Evolutionary conservation across 225 moss, liverwort and hornwort species (phyloP).

Genomic region (Lunularia cruciata): DNA sequence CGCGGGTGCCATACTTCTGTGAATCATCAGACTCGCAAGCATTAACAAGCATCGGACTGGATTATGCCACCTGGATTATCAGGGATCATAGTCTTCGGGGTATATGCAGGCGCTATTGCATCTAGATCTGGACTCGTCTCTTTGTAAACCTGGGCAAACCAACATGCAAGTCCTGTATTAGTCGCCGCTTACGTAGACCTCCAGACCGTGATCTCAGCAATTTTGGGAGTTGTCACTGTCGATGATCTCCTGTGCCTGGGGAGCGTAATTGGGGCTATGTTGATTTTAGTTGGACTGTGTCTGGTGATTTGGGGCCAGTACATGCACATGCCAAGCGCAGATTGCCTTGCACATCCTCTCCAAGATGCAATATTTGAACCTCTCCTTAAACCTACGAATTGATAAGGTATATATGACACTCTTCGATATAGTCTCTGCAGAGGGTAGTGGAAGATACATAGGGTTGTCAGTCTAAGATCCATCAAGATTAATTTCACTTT

Average conservation of each 20-base stretch:
- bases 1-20: conserved; percentile 53
- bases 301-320: conserved; percentile 72
- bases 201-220: conserved; percentile 50
- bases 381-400: conserved; percentile 23
- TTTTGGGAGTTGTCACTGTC: conserved; percentile 53
- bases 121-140: conserved; percentile 58
- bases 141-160: conserved; percentile 58
- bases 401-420: neutral
- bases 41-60: conserved; percentile 55
- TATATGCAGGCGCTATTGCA: conserved; percentile 68
- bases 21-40: conserved; percentile 48
- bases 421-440: too few species aligned
- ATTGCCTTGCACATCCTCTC: conserved; percentile 32
- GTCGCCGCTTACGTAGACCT: conserved; percentile 61
- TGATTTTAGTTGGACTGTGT: conserved; percentile 59
- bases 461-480: too few species aligned
- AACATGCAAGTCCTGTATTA: conserved; percentile 62
- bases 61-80: conserved; percentile 48
- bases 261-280: conserved; percentile 60
- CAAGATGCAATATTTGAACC: conserved; percentile 24
- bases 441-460: too few species aligned
- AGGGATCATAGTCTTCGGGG: conserved; percentile 51
- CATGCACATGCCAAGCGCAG: conserved; percentile 34
- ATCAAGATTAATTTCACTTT: too few species aligned
- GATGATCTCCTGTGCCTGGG: conserved; percentile 56